These are phyloP conservation scores for Phaeosphaeriaceae sp. DNA, from an alignment of 2,329 filamentous ascomycete species.

Conservation along the genomic window DNA sequence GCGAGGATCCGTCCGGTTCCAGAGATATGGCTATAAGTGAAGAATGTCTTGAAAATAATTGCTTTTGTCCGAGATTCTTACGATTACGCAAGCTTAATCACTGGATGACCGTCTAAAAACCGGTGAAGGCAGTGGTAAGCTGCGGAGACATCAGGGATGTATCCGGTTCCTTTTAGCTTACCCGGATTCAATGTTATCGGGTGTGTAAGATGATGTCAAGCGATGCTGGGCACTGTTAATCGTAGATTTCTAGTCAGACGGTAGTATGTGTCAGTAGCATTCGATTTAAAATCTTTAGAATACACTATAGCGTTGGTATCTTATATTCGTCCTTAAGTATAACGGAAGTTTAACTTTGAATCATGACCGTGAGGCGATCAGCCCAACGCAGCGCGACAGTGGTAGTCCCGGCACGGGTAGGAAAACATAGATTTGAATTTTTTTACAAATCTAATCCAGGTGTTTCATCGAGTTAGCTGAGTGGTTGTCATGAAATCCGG, in stretches of 20 bases:
- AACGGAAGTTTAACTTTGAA: no score
- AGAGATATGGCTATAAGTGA: background rate
- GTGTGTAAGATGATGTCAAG: background rate
- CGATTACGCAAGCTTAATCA: background rate
- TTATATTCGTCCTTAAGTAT: no score
- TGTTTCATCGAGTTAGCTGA: no score
- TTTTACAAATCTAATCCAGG: no score
- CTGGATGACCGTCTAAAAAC: background rate
- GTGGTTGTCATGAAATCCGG: background rate
- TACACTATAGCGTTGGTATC: no score
- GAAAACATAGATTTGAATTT: no score
- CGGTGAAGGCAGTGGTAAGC: conserved; percentile 5
- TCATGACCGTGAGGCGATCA: no score
- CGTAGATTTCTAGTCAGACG: no score
- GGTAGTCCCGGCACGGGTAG: no score
- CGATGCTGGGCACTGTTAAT: background rate
- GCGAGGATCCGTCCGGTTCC: background rate
- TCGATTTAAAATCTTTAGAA: no score
- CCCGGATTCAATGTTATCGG: background rate
- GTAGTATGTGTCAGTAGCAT: no score
- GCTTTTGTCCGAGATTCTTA: background rate
- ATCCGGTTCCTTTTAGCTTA: background rate
- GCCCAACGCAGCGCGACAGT: no score
- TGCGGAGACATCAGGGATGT: conserved; percentile 2
- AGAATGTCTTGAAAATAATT: background rate